Conservation (phyloP, 495 filamentous ascomycete species). For the Penicillium pancosmium region DNA sequence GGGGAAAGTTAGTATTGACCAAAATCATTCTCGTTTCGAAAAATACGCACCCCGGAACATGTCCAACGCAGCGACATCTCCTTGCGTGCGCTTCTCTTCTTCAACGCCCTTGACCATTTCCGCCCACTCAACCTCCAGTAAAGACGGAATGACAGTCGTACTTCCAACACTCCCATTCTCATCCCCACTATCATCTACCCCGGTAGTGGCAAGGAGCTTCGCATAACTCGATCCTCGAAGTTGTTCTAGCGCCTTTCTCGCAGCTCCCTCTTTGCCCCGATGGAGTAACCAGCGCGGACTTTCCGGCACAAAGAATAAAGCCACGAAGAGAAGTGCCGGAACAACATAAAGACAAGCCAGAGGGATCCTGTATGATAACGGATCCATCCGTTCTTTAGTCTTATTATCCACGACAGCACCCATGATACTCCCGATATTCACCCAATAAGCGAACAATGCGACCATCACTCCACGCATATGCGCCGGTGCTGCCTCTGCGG, state of each 20-base stretch:
- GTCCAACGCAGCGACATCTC: constrained; percentile 16
- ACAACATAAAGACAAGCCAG: constrained; percentile 21
- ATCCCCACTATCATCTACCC: neutral
- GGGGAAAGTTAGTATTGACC: neutral
- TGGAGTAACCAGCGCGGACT: constrained; percentile 23
- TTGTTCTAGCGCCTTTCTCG: constrained; percentile 18
- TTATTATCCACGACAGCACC: constrained; percentile 18
- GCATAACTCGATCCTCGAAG: constrained; percentile 10
- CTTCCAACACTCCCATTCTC: constrained; percentile 5
- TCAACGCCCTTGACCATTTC: constrained; percentile 24
- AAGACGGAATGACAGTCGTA: constrained; percentile 5
- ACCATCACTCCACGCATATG: constrained; percentile 22
- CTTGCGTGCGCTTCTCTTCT: constrained; percentile 20
- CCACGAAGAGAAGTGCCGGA: constrained; percentile 13
- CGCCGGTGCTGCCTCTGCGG: constrained; percentile 15
- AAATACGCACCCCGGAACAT: constrained; percentile 18
- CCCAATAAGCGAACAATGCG: constrained; percentile 20
- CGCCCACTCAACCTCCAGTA: constrained; percentile 20
- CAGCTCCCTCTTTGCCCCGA: constrained; percentile 10
- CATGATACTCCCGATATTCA: constrained; percentile 21
- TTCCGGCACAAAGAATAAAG: constrained; percentile 19
- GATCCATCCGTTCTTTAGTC: constrained; percentile 16
- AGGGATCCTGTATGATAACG: constrained; percentile 17
- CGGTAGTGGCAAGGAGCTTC: neutral
- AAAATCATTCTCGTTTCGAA: neutral